Conservation (phyloP, 2,329 filamentous ascomycete genomes). For the Fusarium sp. region DNA sequence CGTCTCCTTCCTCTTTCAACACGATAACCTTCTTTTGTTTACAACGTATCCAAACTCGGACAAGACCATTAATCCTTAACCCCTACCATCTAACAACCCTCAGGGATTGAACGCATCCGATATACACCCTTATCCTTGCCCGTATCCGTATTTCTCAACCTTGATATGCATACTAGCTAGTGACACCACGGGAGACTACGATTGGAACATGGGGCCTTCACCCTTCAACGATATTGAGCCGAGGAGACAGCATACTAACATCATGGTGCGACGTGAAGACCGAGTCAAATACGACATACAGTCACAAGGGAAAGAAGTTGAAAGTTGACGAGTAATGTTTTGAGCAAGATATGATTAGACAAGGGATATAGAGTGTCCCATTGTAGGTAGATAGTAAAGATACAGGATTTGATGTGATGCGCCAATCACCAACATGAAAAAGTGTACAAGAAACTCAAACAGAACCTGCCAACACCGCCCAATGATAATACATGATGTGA, state of each 20-base stretch:
- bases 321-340: constrained; percentile 15
- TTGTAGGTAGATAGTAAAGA: constrained; percentile 6
- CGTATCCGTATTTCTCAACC: constrained; percentile 15
- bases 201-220: background rate
- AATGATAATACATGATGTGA: constrained; percentile 23
- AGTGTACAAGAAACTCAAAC: background rate
- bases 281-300: background rate
- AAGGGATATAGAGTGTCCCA: constrained; percentile 5
- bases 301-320: background rate
- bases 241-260: background rate
- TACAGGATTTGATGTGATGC: constrained; percentile 7
- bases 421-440: constrained; percentile 2
- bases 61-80: background rate
- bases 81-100: constrained; percentile 5
- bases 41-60: background rate
- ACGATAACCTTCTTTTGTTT: background rate
- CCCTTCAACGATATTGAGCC: background rate
- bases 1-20: background rate
- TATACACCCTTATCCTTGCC: constrained; percentile 16
- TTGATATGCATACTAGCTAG: background rate
- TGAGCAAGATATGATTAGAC: background rate
- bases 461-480: constrained; percentile 16
- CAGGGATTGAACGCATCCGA: background rate
- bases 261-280: background rate
- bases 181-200: constrained; percentile 4